Evolutionary conservation across 768 basidiomycete species (phyloP), one percentile per base, ranked within the genome.

Genomic region (Rhizopogon vesiculosus): DNA sequence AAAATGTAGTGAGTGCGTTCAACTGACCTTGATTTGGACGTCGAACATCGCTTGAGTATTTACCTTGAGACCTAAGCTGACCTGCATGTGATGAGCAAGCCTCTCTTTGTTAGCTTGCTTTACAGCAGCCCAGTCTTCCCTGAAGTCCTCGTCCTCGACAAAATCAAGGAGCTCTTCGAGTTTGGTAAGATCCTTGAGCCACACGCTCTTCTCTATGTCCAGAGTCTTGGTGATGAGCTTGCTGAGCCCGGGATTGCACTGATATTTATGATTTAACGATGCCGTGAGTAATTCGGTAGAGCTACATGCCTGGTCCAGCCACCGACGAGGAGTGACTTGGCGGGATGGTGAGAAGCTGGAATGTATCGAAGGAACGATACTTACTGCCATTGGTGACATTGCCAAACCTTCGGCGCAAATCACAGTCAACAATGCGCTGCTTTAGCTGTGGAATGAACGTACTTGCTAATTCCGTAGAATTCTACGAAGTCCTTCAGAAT

Each of bases 401-500:
- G 25, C 82, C 80, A 64, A 90, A 93, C 67, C 85, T 85, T 46
- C 35, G 25, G 44, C 51, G 56, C 8, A 38, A 22, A 49, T 33
- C 15, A 15, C 64, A 58, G 51, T 72, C 25, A 69, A 60, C 1
- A 25, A 9, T 22, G 5, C 5, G 35, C 1, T 1, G 7, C n/a
- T 54, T 48, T 15, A 54, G 19, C 5, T 18, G 13, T 31, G 2
- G 16, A 19, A 39, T 35, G 28, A 9, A 59, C 64, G 12, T 59
- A 77, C 85, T 89, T 94, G 86, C 88, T 88, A 57, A 83, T 67
- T 3, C 96, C 96, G 64, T 86, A 89, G 70, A 89, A 91, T 33
- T 97, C 93, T 45, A 97, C 95, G 66, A 96, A 96, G 73, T 97
- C 94, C 66, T 89, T 91, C 63, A 90, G 68, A 61, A 92, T 90